These are phyloP conservation scores for Cicer yamashitae DNA, from an alignment of 306 rosid species.

Conservation along the genomic window DNA sequence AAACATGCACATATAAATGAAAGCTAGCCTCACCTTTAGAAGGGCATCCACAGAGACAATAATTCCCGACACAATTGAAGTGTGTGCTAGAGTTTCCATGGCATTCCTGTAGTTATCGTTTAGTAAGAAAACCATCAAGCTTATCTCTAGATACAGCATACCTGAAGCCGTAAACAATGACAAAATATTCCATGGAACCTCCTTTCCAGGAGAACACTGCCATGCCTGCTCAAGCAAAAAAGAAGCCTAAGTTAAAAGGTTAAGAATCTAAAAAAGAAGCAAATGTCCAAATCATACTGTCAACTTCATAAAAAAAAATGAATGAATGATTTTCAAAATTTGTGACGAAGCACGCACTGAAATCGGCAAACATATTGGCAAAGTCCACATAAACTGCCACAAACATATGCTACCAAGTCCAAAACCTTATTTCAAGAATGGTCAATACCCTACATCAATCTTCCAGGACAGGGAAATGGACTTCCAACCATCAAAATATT, in stretches of 20 bases:
- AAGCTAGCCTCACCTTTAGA: conserved; percentile 64
- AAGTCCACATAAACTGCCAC: conserved; percentile 8
- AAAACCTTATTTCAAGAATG: conserved; percentile 3
- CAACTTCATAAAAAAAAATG: conserved; percentile 19
- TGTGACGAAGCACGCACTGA: neutral
- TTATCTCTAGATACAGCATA: conserved; percentile 73
- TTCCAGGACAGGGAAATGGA: neutral
- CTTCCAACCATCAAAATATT: neutral
- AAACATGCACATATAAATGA: conserved; percentile 12
- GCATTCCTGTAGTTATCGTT: conserved; percentile 63
- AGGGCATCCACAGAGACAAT: conserved; percentile 63
- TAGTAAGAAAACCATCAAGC: conserved; percentile 72
- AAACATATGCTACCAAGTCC: neutral
- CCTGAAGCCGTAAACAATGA: conserved; percentile 67
- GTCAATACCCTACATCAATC: neutral
- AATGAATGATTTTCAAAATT: neutral
- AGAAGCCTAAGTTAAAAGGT: conserved; percentile 17
- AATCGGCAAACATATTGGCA: neutral
- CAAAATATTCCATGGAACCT: conserved; percentile 65
- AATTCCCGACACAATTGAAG: conserved; percentile 61
- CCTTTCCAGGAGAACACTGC: conserved; percentile 77
- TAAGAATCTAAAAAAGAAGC: neutral
- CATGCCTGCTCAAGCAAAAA: conserved; percentile 56
- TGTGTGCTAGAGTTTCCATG: conserved; percentile 60
- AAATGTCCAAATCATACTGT: conserved; percentile 10